These are phyloP conservation scores for Sporothrix euskadiensis DNA, from an alignment of 2,329 filamentous ascomycete species.

Conservation along the genomic window DNA sequence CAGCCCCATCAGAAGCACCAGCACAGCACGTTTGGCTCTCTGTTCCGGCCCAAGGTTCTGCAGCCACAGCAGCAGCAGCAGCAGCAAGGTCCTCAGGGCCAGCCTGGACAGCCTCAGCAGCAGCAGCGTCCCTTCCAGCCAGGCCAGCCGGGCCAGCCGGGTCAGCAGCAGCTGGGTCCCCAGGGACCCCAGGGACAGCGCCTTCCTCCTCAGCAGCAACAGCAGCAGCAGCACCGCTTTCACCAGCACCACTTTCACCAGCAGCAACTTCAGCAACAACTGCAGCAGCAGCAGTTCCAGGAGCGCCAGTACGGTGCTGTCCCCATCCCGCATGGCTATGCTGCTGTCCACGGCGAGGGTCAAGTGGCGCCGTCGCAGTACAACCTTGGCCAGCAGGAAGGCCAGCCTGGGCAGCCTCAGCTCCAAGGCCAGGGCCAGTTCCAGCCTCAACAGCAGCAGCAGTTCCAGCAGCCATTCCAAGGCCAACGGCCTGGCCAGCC, in stretches of 20 bases:
- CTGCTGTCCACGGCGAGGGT: slow-evolving; percentile 43
- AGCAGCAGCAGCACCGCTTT: not conserved
- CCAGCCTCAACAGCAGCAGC: slow-evolving; percentile 1
- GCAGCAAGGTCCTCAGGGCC: not conserved
- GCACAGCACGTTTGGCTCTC: slow-evolving; percentile 15
- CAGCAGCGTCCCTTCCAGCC: slow-evolving; percentile 5
- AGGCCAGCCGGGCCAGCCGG: not conserved
- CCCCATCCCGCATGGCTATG: slow-evolving; percentile 44
- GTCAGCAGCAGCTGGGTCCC: not conserved
- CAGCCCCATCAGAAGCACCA: not conserved
- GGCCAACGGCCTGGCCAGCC: slow-evolving; percentile 6
- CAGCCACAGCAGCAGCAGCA: not conserved
- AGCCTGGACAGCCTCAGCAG: not conserved
- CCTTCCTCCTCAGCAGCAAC: slow-evolving; percentile 4
- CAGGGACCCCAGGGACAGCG: not conserved
- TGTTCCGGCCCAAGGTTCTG: slow-evolving; percentile 5
- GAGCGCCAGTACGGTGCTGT: slow-evolving; percentile 44
- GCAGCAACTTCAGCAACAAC: not conserved
- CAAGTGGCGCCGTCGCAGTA: slow-evolving; percentile 38
- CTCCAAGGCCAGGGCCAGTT: not conserved
- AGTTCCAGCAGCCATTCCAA: not conserved
- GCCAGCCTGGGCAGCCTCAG: slow-evolving; percentile 20
- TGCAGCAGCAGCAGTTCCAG: not conserved
- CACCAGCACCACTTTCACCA: not conserved
- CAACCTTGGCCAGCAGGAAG: not conserved